Evolutionary conservation across 2,329 filamentous ascomycete species (phyloP).

Genomic region (Amylocarpus encephaloides): DNA sequence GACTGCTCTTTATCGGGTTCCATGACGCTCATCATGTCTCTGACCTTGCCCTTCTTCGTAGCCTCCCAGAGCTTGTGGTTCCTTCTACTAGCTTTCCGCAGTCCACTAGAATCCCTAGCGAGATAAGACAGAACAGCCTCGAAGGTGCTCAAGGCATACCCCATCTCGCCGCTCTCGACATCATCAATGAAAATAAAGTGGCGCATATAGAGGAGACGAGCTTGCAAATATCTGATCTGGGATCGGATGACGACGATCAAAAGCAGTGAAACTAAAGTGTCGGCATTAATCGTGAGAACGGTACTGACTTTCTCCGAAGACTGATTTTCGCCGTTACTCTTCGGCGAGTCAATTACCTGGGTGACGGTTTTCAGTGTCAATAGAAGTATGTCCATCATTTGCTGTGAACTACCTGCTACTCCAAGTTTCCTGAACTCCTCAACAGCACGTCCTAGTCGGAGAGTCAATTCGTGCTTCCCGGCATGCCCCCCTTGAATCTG

Average conservation of each 20-base stretch:
- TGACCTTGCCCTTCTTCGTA: slow-evolving; percentile 67
- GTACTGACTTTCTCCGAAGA: slow-evolving; percentile 37
- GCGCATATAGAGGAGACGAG: slow-evolving; percentile 86
- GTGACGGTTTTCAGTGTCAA: slow-evolving; percentile 71
- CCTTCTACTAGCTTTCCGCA: slow-evolving; percentile 77
- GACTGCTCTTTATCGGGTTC: slow-evolving; percentile 51
- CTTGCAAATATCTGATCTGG: slow-evolving; percentile 79
- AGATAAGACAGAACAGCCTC: slow-evolving; percentile 91
- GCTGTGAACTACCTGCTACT: slow-evolving; percentile 44
- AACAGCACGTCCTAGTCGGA: slow-evolving; percentile 70
- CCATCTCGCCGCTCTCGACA: slow-evolving; percentile 91
- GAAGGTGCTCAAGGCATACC: slow-evolving; percentile 91
- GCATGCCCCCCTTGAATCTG: slow-evolving; percentile 69
- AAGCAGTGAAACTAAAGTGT: slow-evolving; percentile 85
- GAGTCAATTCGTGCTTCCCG: slow-evolving; percentile 75
- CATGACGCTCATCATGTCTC: slow-evolving; percentile 70
- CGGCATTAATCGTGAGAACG: slow-evolving; percentile 64
- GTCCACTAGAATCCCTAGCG: slow-evolving; percentile 68
- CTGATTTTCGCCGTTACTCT: slow-evolving; percentile 27
- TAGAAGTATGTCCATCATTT: slow-evolving; percentile 34
- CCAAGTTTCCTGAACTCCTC: slow-evolving; percentile 88
- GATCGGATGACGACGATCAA: slow-evolving; percentile 89
- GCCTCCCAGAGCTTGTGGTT: slow-evolving; percentile 89
- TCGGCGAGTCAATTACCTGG: slow-evolving; percentile 50
- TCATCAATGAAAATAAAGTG: slow-evolving; percentile 98